Base-by-base conservation (phyloP, 148 eudicot genomes). In the Nepenthes mirabilis region DNA sequence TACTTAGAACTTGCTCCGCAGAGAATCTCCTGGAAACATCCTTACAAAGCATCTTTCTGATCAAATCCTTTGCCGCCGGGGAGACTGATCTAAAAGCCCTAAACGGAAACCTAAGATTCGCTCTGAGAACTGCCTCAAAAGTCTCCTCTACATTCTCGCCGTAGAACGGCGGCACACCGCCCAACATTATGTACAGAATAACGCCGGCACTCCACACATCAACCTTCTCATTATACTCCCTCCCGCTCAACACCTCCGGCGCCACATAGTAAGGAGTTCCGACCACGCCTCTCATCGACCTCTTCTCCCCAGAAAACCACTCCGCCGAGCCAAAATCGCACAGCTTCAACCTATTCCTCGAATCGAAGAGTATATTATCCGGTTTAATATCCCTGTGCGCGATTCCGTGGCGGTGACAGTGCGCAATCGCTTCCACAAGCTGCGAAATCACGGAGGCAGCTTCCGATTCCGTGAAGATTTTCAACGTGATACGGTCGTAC, bases 191-290 rank as follows among this genome's bases (percentile, higher is more conserved):
- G 54, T 91, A 91, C 53, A 88, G 59, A 60, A 91, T 79, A 33
- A 91, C 98, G 8, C 96, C 94, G 0, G 82, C 86, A 36, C 98
- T 91, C 98, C 98, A 91, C 1, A 91, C 73, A 64, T 91, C 97
- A 0, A 83, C 77, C 70, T 91, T 91, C 79, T 91, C 97, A 32
- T 72, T 63, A 36, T 91, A 91, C 6, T 88, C 90, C 67, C 81
- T 59, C 1, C 95, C 97, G 1, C 70, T 59, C 63, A 91, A 57
- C 4, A 91, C 88, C 77, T 91, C 97, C 23, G 97, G 96, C 13
- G 97, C 97, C 11, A 91, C 90, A 14, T 91, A 91, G 47, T 85
- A 88, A 57, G 97, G 97, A 35, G 97, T 91, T 34, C 97, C 97
- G 3, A 88, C 96, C 8, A 88, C 63, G n/a, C 97, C 97, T 0